These are phyloP conservation scores for Aureobasidium sp. DNA, from an alignment of 2,329 filamentous ascomycete genomes.

Conservation along the genomic window DNA sequence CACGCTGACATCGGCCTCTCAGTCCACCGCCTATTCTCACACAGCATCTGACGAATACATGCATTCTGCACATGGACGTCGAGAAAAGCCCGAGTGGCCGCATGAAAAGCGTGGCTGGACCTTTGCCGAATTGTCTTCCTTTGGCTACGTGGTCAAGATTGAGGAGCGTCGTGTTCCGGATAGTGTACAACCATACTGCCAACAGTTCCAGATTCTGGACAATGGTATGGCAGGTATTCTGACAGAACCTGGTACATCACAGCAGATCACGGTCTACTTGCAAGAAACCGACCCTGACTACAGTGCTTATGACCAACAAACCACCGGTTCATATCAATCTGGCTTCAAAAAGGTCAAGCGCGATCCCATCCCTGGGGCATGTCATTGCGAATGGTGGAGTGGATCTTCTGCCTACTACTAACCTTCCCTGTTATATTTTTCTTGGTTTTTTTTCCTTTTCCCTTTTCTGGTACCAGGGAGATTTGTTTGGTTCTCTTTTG, in stretches of 20 bases:
- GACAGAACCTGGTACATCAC: conserved; percentile 27
- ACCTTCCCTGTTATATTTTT: conserved; percentile 2
- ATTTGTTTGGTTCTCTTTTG: conserved; percentile 3
- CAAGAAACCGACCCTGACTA: conserved; percentile 35
- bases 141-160: conserved; percentile 56
- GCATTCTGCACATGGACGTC: not conserved
- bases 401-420: conserved; percentile 10
- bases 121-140: conserved; percentile 8
- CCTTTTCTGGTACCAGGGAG: conserved; percentile 13
- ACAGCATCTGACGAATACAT: not conserved
- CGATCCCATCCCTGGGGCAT: conserved; percentile 23
- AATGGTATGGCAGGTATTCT: conserved; percentile 40
- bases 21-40: not conserved
- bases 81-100: not conserved
- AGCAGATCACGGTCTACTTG: conserved; percentile 33
- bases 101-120: conserved; percentile 2
- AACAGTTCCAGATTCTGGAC: conserved; percentile 55
- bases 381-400: conserved; percentile 34
- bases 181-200: conserved; percentile 51
- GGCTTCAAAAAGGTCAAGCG: conserved; percentile 15
- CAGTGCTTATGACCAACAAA: conserved; percentile 21
- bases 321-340: not conserved
- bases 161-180: conserved; percentile 54
- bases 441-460: not conserved
- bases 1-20: conserved; percentile 19